Evolutionary conservation across 495 filamentous ascomycete genomes (phyloP), one percentile per base, ranked within the genome.

Genomic region (Pyrenopolyporus hunteri): DNA sequence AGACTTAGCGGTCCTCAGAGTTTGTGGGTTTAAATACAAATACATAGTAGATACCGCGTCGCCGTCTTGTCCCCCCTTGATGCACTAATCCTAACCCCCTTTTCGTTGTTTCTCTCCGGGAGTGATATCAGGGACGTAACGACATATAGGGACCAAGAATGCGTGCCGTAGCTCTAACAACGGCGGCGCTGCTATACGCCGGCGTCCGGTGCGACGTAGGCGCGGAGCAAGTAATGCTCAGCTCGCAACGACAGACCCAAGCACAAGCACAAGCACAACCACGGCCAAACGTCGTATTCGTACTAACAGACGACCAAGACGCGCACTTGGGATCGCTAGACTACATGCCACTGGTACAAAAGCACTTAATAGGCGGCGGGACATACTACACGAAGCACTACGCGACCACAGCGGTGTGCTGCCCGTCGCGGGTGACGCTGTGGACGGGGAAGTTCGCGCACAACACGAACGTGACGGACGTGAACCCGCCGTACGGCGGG

Each of bases 391-490:
- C 59, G 8, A 76, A 76, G 32, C 84, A 87, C 59, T 87, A 83
- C 48, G 78, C 79, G n/a, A 82, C 83, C 0, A 83, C 80, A 8
- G 76, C 85, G 0, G 70, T 85, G 9, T 87, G 85, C 57, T 87
- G 85, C 44, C 85, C 85, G 1, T 84, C 83, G 0, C 69, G 85
- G n/a, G 84, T 85, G 6, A 83, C 75, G 35, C 65, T 87, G 6
- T 85, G 80, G 84, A 89, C 85, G 3, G 87, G 87, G 17, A 78
- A 78, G 54, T 77, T 82, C 43, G 84, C 86, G 6, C 87, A 89
- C 59, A 89, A 89, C 57, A 89, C 86, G 3, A 89, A 89, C 68
- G 85, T 89, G 2, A 89, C 87, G 4, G 84, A 87, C 57, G 82
- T 89, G 5, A 77, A 59, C 4, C 83, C 85, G 11, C 86, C 84